A percentile compares a stretch with the other conserved stretches of the same genome.
phyloP scores from a whole-genome alignment of 2,329 filamentous ascomycete species.

The Rugonectria rugulosa region DNA sequence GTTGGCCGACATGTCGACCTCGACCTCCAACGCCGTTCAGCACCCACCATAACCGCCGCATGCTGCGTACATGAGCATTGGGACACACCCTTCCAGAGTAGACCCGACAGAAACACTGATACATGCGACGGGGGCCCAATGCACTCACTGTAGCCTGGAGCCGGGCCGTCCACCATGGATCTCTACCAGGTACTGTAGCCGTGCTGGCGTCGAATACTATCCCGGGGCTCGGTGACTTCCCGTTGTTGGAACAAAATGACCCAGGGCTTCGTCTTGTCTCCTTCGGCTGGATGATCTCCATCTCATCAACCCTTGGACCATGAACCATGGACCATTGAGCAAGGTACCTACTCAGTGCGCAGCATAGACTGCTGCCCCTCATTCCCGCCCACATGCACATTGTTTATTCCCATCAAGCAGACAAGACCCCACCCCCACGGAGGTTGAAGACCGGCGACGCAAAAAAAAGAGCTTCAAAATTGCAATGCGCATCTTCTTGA shows the following conservation, averaged over 20 bases:
- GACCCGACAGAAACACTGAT: not conserved
- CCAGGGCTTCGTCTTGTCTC: constrained; percentile 23
- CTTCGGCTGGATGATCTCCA: constrained; percentile 15
- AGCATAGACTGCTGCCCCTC: constrained; percentile 12
- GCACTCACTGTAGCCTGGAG: constrained; percentile 5
- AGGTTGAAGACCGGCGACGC: constrained; percentile 37
- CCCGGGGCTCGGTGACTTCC: constrained; percentile 27
- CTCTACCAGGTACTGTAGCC: constrained; percentile 3
- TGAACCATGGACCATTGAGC: not conserved
- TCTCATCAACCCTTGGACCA: constrained; percentile 20
- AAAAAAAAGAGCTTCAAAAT: constrained; percentile 10
- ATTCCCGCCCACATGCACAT: constrained; percentile 15
- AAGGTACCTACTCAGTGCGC: too few species aligned
- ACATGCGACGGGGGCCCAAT: not conserved
- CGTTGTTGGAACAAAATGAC: constrained; percentile 19
- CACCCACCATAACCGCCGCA: constrained; percentile 5
- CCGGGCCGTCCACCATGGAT: constrained; percentile 9
- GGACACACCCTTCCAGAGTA: not conserved
- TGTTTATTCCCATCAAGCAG: constrained; percentile 34
- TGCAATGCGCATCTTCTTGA: constrained; percentile 6
- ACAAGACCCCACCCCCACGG: constrained; percentile 37
- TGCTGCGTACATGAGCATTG: not conserved
- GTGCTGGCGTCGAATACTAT: constrained; percentile 15
- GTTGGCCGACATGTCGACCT: constrained; percentile 22
- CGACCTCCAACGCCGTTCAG: constrained; percentile 12